phyloP scores from a whole-genome alignment of 2,329 filamentous ascomycete species.

The Aspergillus fructus region DNA sequence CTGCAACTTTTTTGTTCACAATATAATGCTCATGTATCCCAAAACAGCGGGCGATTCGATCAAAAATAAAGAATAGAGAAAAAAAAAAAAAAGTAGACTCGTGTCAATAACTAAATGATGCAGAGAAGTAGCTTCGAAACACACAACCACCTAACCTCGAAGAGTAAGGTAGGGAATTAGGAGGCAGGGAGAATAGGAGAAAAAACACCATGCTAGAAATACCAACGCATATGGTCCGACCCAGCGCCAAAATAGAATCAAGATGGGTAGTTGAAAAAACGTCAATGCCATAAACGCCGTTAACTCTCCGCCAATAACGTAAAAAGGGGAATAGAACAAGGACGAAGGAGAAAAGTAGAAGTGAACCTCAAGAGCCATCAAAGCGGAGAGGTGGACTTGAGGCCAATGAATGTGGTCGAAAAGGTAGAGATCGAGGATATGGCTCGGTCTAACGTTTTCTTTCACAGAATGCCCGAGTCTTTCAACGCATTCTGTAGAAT shows the following conservation, averaged over 20 bases:
- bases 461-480: conserved; percentile 87
- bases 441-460: background rate
- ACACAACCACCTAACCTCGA: conserved; percentile 11
- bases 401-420: background rate
- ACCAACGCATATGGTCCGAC: conserved; percentile 19
- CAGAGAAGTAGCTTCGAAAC: conserved; percentile 14
- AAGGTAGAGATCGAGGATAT: background rate
- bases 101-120: conserved; percentile 16
- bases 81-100: background rate
- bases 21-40: conserved; percentile 17
- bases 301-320: conserved; percentile 19
- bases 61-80: background rate
- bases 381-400: background rate
- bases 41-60: conserved; percentile 6
- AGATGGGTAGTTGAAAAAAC: conserved; percentile 13
- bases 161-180: background rate
- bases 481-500: conserved; percentile 98
- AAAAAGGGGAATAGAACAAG: conserved; percentile 15
- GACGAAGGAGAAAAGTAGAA: conserved; percentile 15
- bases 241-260: conserved; percentile 21
- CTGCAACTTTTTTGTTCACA: conserved; percentile 21
- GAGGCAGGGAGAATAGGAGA: conserved; percentile 3
- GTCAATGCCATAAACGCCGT: conserved; percentile 23
- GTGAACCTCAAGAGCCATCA: conserved; percentile 18
- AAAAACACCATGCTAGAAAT: conserved; percentile 23